Conservation (phyloP, 2,329 filamentous ascomycete species). For the Diplodia sapinea region DNA sequence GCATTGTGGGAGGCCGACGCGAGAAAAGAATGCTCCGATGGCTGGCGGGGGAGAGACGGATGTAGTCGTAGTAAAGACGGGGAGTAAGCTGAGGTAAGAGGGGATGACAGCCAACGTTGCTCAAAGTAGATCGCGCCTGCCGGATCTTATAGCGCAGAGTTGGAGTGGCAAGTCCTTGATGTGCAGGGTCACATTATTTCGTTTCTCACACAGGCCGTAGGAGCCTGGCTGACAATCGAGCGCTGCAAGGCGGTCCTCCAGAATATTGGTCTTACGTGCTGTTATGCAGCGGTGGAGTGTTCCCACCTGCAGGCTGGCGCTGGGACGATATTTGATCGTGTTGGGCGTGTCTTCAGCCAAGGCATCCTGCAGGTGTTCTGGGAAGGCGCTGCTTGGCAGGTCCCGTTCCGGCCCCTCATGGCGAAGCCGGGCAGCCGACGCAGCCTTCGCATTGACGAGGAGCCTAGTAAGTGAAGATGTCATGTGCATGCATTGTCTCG, state of each 20-base stretch:
- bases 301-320: background rate
- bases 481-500: background rate
- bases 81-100: background rate
- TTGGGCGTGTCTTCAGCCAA: background rate
- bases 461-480: background rate
- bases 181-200: background rate
- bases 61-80: background rate
- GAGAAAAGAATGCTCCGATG: background rate
- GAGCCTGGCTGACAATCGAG: slow-evolving; percentile 1
- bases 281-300: background rate
- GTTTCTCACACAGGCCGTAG: slow-evolving; percentile 13
- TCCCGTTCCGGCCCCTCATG: slow-evolving; percentile 6
- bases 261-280: background rate
- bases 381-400: slow-evolving; percentile 11
- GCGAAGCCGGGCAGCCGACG: background rate
- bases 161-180: background rate
- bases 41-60: background rate
- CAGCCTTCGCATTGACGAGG: background rate
- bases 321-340: background rate
- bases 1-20: background rate
- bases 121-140: background rate
- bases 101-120: background rate
- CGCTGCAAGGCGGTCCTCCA: slow-evolving; percentile 3
- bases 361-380: background rate
- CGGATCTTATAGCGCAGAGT: slow-evolving; percentile 10